Conservation (phyloP, 108 stramenopile genomes). For the Conticribra weissflogii region DNA sequence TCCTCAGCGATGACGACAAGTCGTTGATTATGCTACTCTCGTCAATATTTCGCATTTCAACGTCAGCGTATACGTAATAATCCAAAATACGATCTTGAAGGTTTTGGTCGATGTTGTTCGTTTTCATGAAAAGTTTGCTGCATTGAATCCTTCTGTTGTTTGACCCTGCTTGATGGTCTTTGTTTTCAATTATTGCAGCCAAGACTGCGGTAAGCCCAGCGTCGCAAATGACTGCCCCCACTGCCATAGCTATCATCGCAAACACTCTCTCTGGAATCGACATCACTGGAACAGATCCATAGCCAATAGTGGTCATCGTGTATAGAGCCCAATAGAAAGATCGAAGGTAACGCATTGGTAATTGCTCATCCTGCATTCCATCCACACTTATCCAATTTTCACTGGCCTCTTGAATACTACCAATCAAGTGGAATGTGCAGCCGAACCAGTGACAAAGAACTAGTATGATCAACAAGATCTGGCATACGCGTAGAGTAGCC, state of each 20-base stretch:
- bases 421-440: conserved; percentile 51
- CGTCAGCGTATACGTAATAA: conserved; percentile 50
- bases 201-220: conserved; percentile 67
- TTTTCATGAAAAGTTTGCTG: conserved; percentile 48
- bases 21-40: conserved; percentile 39
- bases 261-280: conserved; percentile 56
- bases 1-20: conserved; percentile 33
- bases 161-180: conserved; percentile 55
- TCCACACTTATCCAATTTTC: conserved; percentile 41
- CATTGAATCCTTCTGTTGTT: conserved; percentile 56
- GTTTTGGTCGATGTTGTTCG: conserved; percentile 17
- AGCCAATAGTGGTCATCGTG: conserved; percentile 63
- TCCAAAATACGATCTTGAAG: conserved; percentile 34
- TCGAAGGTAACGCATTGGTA: conserved; percentile 41
- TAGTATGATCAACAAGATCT: conserved; percentile 49
- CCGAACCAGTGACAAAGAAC: conserved; percentile 51
- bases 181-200: conserved; percentile 47
- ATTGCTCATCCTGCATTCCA: conserved; percentile 16
- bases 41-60: conserved; percentile 52
- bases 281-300: conserved; percentile 52
- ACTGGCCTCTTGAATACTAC: conserved; percentile 7
- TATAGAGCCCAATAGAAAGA: conserved; percentile 60
- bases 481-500: conserved; percentile 37
- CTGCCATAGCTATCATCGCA: conserved; percentile 58
- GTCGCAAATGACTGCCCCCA: conserved; percentile 67